A percentile compares a stretch with the other conserved stretches of the same genome.
Conservation (phyloP, 805 yeast genomes). For the Wickerhamomyces queroliae region DNA sequence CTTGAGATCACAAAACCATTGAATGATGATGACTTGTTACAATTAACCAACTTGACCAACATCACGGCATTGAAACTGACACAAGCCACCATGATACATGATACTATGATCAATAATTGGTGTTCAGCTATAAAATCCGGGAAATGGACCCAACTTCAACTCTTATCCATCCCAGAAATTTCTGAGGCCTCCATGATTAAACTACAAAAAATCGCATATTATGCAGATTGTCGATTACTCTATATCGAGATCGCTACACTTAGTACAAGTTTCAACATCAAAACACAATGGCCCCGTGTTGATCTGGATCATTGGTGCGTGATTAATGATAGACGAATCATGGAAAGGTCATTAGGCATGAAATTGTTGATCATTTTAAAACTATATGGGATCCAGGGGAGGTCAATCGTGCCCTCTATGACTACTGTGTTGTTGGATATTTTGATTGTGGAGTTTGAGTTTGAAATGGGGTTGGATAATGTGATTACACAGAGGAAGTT, state of each 20-base stretch:
- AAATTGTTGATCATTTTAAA: conserved; percentile 10
- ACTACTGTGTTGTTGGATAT: conserved; percentile 13
- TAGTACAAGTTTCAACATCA: conserved; percentile 6
- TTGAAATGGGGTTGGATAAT: conserved; percentile 1
- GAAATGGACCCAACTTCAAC: conserved; percentile 19
- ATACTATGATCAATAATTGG: conserved; percentile 17
- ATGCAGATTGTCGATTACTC: conserved; percentile 9
- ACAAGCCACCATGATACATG: conserved; percentile 8
- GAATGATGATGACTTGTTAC: conserved; percentile 10
- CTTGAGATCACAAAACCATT: conserved; percentile 14
- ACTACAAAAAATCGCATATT: conserved; percentile 11
- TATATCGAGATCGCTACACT: conserved; percentile 14
- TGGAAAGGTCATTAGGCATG: conserved; percentile 15
- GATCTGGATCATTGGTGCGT: conserved; percentile 15
- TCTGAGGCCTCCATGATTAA: conserved; percentile 13
- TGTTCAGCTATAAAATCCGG: conserved; percentile 13
- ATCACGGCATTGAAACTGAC: conserved; percentile 14
- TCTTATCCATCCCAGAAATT: conserved; percentile 14
- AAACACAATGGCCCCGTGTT: conserved; percentile 12
- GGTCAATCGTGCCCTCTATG: conserved; percentile 1
- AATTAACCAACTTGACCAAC: conserved; percentile 14
- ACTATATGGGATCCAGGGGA: conserved; percentile 4
- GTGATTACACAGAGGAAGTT: conserved; percentile 3
- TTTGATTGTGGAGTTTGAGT: conserved; percentile 10
- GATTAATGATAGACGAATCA: conserved; percentile 4